These are phyloP conservation scores for Hypoxylon sp. DNA, from an alignment of 2,329 filamentous ascomycete genomes.

Conservation along the genomic window DNA sequence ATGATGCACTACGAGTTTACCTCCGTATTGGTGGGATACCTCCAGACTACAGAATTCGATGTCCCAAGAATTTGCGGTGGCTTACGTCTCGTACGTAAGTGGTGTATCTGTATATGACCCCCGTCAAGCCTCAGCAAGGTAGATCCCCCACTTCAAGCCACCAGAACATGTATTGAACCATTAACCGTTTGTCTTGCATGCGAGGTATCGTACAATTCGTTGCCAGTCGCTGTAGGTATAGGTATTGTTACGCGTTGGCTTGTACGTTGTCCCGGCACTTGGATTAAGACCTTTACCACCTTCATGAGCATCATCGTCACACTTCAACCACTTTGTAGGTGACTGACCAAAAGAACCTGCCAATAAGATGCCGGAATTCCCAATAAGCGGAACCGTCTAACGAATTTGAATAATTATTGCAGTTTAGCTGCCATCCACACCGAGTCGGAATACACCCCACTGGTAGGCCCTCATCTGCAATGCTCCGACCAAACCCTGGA, in stretches of 20 bases:
- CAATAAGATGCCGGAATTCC: slow-evolving; percentile 14
- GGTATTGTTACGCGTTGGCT: slow-evolving; percentile 5
- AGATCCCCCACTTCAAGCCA: slow-evolving; percentile 34
- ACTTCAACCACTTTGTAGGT: slow-evolving; percentile 14
- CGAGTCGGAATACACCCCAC: slow-evolving; percentile 48
- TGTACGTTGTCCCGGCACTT: slow-evolving; percentile 15
- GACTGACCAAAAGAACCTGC: slow-evolving; percentile 10
- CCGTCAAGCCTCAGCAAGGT: slow-evolving; percentile 28
- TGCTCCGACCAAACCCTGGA: slow-evolving; percentile 42
- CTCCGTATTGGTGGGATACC: slow-evolving; percentile 1
- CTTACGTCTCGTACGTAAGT: slow-evolving; percentile 1
- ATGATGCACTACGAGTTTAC: slow-evolving; percentile 12
- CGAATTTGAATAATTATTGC: slow-evolving; percentile 35
- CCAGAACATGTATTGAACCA: neutral
- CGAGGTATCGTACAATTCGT: slow-evolving; percentile 4
- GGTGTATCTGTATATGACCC: neutral
- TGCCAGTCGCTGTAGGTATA: neutral
- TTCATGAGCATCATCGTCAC: slow-evolving; percentile 10
- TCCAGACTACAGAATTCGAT: neutral
- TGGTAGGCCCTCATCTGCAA: slow-evolving; percentile 44
- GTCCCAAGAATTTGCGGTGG: slow-evolving; percentile 21
- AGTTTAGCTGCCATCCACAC: slow-evolving; percentile 40
- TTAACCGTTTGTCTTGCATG: neutral
- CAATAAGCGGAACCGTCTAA: slow-evolving; percentile 31
- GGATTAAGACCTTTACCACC: slow-evolving; percentile 1